These are phyloP conservation scores for Nephelium lappaceum DNA, from an alignment of 345 rosid genomes.

Conservation along the genomic window DNA sequence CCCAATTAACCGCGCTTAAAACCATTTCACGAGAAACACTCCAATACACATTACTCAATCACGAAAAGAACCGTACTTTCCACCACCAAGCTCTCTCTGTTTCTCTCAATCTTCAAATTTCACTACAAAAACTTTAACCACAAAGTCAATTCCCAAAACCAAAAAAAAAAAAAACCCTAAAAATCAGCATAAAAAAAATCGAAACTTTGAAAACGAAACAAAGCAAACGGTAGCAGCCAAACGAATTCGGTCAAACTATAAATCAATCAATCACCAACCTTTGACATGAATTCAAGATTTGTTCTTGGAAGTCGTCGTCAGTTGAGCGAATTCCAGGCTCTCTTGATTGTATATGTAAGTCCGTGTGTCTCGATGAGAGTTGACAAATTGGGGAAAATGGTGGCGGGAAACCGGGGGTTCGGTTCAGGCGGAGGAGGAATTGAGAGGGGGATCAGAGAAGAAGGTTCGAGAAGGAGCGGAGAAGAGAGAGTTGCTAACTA, in stretches of 20 bases:
- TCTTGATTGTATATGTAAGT: no score
- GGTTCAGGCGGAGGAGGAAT: background rate
- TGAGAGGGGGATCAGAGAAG: constrained; percentile 14
- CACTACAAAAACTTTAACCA: background rate
- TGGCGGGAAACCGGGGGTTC: no score
- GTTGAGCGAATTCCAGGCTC: background rate
- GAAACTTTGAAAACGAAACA: background rate
- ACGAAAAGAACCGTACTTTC: background rate
- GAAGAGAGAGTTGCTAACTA: constrained; percentile 6
- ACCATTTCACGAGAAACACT: background rate
- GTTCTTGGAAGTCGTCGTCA: background rate
- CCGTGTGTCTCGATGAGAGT: background rate
- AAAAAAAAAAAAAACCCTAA: background rate
- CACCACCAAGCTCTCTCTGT: no score
- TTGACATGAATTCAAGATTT: background rate
- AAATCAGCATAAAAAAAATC: background rate
- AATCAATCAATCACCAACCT: background rate
- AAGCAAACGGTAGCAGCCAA: background rate
- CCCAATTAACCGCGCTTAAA: background rate
- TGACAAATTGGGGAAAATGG: background rate
- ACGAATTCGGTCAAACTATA: background rate
- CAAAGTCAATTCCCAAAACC: background rate
- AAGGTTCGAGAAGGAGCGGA: background rate
- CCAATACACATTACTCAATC: background rate
- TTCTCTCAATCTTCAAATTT: background rate